These are phyloP conservation scores for Colletotrichum spinosum DNA, from an alignment of 2,329 filamentous ascomycete species.

Conservation along the genomic window DNA sequence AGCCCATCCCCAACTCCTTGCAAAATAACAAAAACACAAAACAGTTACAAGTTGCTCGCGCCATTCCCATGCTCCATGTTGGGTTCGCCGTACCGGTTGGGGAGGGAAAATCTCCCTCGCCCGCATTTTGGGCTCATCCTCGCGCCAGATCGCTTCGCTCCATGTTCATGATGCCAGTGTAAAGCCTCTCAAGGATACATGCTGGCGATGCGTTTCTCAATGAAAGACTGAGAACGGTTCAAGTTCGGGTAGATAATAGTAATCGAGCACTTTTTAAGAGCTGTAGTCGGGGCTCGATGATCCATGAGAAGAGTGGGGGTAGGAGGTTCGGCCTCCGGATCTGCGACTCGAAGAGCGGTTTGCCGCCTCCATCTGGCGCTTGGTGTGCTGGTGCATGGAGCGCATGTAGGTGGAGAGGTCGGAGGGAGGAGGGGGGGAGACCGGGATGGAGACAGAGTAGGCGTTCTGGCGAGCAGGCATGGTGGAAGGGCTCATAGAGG, in stretches of 20 bases:
- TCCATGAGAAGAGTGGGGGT: conserved; percentile 46
- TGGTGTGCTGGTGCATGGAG: conserved; percentile 74
- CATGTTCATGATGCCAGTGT: neutral
- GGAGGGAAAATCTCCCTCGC: neutral
- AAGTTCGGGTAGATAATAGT: neutral
- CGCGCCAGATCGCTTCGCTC: neutral
- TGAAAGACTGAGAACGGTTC: neutral
- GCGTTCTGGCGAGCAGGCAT: conserved; percentile 56
- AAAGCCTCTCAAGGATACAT: neutral
- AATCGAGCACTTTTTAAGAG: conserved; percentile 1
- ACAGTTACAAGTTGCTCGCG: conserved; percentile 1
- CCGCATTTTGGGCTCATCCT: neutral
- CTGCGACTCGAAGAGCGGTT: conserved; percentile 54
- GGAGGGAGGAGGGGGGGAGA: conserved; percentile 53
- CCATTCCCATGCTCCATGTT: neutral
- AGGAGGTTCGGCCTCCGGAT: conserved; percentile 34
- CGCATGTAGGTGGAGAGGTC: conserved; percentile 68
- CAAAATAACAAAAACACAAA: neutral
- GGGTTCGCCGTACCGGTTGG: conserved; percentile 4
- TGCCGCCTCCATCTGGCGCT: conserved; percentile 72
- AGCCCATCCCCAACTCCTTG: conserved; percentile 17
- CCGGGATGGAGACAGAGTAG: conserved; percentile 47
- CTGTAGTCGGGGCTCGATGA: conserved; percentile 21
- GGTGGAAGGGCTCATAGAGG: conserved; percentile 39
- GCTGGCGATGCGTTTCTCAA: neutral